A percentile compares a stretch with the other conserved stretches of the same genome.
Evolutionary conservation across 2,329 filamentous ascomycete genomes (phyloP).

Genomic region (Periconia sp.): DNA sequence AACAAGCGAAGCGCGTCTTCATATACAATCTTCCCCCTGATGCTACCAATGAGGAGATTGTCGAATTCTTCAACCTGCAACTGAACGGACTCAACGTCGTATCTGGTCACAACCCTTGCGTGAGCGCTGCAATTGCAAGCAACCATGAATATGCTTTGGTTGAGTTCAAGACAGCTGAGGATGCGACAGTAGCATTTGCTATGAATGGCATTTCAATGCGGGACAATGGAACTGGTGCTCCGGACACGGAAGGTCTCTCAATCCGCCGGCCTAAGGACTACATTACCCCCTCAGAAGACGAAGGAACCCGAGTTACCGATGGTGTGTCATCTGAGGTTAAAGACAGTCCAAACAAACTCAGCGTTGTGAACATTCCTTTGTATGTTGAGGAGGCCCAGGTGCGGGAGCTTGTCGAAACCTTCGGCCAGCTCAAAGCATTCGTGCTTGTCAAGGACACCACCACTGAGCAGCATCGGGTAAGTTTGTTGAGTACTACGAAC

Average conservation of each 20-base stretch:
- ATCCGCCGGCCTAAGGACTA: constrained; percentile 95
- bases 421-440: constrained; percentile 92
- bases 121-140: constrained; percentile 77
- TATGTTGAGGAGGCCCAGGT: constrained; percentile 92
- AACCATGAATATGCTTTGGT: constrained; percentile 81
- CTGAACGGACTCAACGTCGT: constrained; percentile 96
- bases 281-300: constrained; percentile 74
- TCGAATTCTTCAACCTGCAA: constrained; percentile 92
- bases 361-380: constrained; percentile 82
- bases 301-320: constrained; percentile 72
- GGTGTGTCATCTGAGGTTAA: constrained; percentile 79
- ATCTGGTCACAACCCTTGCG: constrained; percentile 79
- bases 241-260: constrained; percentile 61
- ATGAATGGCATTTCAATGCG: constrained; percentile 90
- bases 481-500: constrained; percentile 33
- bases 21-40: constrained; percentile 77
- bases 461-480: constrained; percentile 83
- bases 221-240: constrained; percentile 55
- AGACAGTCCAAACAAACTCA: constrained; percentile 94
- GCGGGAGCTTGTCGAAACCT: constrained; percentile 83
- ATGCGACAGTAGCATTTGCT: constrained; percentile 88
- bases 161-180: constrained; percentile 84
- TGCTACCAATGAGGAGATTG: constrained; percentile 73
- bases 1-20: constrained; percentile 90
- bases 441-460: constrained; percentile 82